phyloP scores from a whole-genome alignment of 2,329 filamentous ascomycete genomes.

The Orbilia oligospora region DNA sequence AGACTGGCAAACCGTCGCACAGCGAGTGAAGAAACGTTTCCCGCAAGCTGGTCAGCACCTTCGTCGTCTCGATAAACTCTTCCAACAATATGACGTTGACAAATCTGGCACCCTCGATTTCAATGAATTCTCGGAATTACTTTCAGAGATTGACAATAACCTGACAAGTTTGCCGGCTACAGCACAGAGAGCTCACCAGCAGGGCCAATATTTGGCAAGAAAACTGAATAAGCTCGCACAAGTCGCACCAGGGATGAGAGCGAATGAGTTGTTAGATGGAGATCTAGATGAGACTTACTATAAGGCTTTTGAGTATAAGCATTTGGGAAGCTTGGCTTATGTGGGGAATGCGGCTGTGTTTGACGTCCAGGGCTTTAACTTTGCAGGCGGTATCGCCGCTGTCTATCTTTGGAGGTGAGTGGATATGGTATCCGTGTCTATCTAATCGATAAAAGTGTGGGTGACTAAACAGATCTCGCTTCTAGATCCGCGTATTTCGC shows the following conservation, averaged over 20 bases:
- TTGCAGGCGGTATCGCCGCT: conserved; percentile 87
- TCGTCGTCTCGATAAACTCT: conserved; percentile 89
- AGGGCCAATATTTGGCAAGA: conserved; percentile 89
- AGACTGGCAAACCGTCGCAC: conserved; percentile 89
- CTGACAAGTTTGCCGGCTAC: conserved; percentile 95
- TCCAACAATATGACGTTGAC: conserved; percentile 92
- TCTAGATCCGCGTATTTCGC: conserved; percentile 82
- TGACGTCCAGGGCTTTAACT: conserved; percentile 77
- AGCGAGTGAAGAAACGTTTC: conserved; percentile 83
- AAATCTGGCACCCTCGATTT: conserved; percentile 94
- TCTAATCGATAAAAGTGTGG: not conserved
- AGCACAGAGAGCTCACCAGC: conserved; percentile 95
- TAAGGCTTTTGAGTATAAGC: conserved; percentile 93
- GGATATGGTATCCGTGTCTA: not conserved
- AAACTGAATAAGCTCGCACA: conserved; percentile 94
- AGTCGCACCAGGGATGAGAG: conserved; percentile 79
- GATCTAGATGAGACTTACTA: conserved; percentile 93
- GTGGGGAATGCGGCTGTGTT: conserved; percentile 97
- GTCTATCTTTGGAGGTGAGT: conserved; percentile 94
- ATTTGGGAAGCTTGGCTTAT: conserved; percentile 92
- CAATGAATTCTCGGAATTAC: conserved; percentile 87
- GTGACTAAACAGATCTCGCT: conserved; percentile 1
- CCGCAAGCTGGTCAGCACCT: conserved; percentile 91
- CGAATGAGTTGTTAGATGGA: conserved; percentile 87
- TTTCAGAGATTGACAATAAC: conserved; percentile 93